Evolutionary conservation across 345 rosid genomes (phyloP).

Genomic region (Streptanthus diversifolius): DNA sequence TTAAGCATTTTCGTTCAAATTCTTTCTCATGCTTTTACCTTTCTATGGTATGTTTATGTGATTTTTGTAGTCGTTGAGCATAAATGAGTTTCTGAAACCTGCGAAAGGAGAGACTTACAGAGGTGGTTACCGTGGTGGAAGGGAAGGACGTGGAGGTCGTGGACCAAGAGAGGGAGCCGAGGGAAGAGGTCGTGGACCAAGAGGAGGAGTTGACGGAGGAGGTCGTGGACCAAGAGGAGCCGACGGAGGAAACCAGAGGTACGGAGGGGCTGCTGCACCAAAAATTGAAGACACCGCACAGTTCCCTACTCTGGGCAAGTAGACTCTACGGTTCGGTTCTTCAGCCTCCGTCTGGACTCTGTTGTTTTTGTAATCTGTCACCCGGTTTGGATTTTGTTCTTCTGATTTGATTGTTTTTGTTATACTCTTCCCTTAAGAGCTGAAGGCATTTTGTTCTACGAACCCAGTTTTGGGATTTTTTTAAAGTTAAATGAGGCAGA

Average conservation of each 20-base stretch:
- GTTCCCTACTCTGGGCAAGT: constrained; percentile 63
- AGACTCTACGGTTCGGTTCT: constrained; percentile 5
- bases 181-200: constrained; percentile 20
- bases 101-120: constrained; percentile 52
- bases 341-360: not conserved
- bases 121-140: constrained; percentile 54
- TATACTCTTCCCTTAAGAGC: constrained; percentile 12
- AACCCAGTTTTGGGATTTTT: constrained; percentile 11
- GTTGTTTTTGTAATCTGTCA: constrained; percentile 13
- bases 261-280: constrained; percentile 35
- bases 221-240: not conserved
- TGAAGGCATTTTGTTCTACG: constrained; percentile 17
- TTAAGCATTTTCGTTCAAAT: not conserved
- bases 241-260: not conserved
- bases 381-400: constrained; percentile 21
- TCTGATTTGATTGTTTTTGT: constrained; percentile 9
- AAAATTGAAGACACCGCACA: constrained; percentile 60
- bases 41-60: not conserved
- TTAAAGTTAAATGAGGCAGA: not conserved
- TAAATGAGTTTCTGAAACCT: constrained; percentile 71
- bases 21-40: not conserved
- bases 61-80: constrained; percentile 48
- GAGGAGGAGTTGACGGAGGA: constrained; percentile 16
- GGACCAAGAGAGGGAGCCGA: constrained; percentile 36
- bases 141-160: constrained; percentile 40